Evolutionary conservation across 1,284 basidiomycete genomes (phyloP), one percentile per base, ranked within the genome.

Genomic region (Leccinum subfulvum): DNA sequence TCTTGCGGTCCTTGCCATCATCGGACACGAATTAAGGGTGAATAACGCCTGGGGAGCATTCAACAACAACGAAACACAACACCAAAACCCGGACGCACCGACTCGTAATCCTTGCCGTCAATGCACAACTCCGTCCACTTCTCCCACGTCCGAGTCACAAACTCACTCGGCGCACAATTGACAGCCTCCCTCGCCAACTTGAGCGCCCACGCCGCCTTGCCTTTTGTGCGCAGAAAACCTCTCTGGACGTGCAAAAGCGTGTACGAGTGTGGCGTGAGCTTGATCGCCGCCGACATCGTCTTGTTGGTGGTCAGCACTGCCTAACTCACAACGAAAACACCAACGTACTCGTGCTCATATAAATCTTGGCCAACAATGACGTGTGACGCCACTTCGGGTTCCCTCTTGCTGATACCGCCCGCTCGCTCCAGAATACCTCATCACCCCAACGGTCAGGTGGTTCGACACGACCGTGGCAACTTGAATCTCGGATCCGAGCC

Each of bases 21-120:
- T 99, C 1, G 97, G 97, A 79, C 97, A 99, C 44, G 97, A 98
- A 75, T 99, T 99, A 64, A 99, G 86, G 1, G 96, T 98, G 51
- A 98, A 83, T 11, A 99, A 81, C 0, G 97, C 95, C 83, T 85
- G 16, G 23, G n/a, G 11, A 30, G 35, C 52, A 57, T 44, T 65
- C 57, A 70, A 9, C 28, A 30, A 18, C 21, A 60, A 8, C 41
- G 33, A 35, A 35, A 1, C 33, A 13, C 10, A n/a, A 14, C 11
- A 28, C 26, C 35, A 8, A 52, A 57, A 9, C 21, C 23, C 18
- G 23, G 13, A 71, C 81, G 59, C 63, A 84, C 86, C 62, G 89
- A 89, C 71, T 97, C 93, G 75, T 86, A 98, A 74, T 95, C 88
- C 13, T 87, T 89, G 56, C 94, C 78, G 64, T 97, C 95, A 60